Evolutionary conservation across 768 basidiomycete species (phyloP), one percentile per base, ranked within the genome.

Genomic region (Tricholoma hemisulphureum): DNA sequence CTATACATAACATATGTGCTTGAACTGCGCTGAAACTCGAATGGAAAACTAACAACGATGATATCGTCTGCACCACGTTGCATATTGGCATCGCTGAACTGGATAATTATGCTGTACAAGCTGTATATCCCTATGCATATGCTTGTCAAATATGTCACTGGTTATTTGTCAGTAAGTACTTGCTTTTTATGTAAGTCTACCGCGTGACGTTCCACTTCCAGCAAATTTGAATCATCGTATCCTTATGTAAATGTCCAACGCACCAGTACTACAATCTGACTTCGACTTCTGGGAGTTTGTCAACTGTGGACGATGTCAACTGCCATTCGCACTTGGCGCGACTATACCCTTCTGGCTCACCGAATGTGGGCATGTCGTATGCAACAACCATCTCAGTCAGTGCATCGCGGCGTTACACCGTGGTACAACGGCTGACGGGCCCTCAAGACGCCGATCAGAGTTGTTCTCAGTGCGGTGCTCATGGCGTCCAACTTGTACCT

Each of bases 311-410:
- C 77, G 81, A 65, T 94, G 92, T 63, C 85, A 86, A 61, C 77
- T 89, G 24, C 81, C 85, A 0, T 93, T 88, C 63, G 65, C 75
- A 34, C 73, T 77, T 39, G 81, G 79, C 1, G 79, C 86, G 9
- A 76, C 80, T 2, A 73, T 89, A 24, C 92, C 92, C 0, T 94
- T 93, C 69, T 94, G 92, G 92, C 77, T 93, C 58, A 92, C 92
- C 1, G 90, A 93, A 69, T 94, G 92, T 63, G 90, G 90, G 0
- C 92, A 94, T 77, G 81, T 93, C 56, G 63, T 93, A 24, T 94
- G 92, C 78, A 93, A 94, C 66, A 80, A 82, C 35, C 92, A 94
- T 72, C 84, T 94, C 68, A 89, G 92, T 93, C 67, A 57, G 74
- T 73, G 49, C 24, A 21, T 13, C 13, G 24, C 23, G 3, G 7